Percentiles rank a stretch among this genome's conserved stretches.
phyloP scores from a whole-genome alignment of 1,284 basidiomycete species.

The Fomitopsis pinicola region DNA sequence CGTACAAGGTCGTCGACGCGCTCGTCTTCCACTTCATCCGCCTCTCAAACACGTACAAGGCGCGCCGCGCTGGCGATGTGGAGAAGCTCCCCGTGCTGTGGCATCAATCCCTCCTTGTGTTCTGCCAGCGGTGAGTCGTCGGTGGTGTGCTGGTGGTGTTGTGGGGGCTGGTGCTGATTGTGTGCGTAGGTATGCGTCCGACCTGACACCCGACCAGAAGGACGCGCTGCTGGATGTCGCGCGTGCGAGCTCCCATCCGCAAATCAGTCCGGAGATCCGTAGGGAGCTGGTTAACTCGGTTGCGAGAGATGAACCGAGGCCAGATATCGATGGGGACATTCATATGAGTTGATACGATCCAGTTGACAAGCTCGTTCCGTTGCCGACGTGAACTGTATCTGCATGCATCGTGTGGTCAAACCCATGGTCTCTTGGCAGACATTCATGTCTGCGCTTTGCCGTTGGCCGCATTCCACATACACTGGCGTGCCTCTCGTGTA shows the following conservation, averaged over 20 bases:
- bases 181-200: conserved; percentile 82
- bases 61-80: conserved; percentile 55
- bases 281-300: conserved; percentile 80
- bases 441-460: too few relatives aligned
- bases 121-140: conserved; percentile 75
- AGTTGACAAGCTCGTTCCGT: too few relatives aligned
- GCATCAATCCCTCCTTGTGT: conserved; percentile 96
- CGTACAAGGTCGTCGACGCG: conserved; percentile 97
- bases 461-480: too few relatives aligned
- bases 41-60: conserved; percentile 87
- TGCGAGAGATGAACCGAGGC: conserved; percentile 62
- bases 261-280: conserved; percentile 89
- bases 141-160: neutral
- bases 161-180: neutral
- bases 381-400: too few relatives aligned
- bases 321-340: conserved; percentile 40
- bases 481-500: too few relatives aligned
- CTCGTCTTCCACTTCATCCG: conserved; percentile 98
- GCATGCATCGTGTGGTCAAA: too few relatives aligned
- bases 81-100: conserved; percentile 92
- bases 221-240: conserved; percentile 95
- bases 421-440: too few relatives aligned
- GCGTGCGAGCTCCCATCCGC: conserved; percentile 81
- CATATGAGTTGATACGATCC: conserved; percentile 19
- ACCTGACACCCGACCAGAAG: conserved; percentile 96